Conservation (phyloP, 2,329 filamentous ascomycete species). For the Ophiosphaerella herpotricha region DNA sequence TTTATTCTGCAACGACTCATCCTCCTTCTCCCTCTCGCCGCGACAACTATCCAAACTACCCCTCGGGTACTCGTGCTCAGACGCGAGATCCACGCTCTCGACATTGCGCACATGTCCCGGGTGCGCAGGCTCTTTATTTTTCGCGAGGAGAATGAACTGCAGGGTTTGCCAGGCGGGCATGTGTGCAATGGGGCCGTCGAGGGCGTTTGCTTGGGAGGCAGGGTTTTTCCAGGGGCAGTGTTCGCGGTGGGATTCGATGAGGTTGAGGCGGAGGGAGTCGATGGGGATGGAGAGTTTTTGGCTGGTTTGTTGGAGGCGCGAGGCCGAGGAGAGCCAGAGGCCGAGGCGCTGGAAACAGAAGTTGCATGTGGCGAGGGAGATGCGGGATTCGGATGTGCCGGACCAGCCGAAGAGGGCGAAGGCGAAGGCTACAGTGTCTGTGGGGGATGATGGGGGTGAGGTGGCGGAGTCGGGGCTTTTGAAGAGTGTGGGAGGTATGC, state of each 20-base stretch:
- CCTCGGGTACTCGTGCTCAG: slow-evolving; percentile 22
- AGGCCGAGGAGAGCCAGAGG: slow-evolving; percentile 78
- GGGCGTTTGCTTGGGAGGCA: slow-evolving; percentile 36
- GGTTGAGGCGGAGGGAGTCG: slow-evolving; percentile 39
- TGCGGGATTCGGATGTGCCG: slow-evolving; percentile 63
- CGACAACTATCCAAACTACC: slow-evolving; percentile 27
- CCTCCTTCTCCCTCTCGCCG: slow-evolving; percentile 15
- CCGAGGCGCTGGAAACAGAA: slow-evolving; percentile 88
- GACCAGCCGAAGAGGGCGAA: slow-evolving; percentile 55
- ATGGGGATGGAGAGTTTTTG: slow-evolving; percentile 37
- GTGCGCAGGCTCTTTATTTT: slow-evolving; percentile 13
- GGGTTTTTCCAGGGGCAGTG: slow-evolving; percentile 50
- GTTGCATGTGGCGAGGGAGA: slow-evolving; percentile 77
- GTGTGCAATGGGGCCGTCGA: slow-evolving; percentile 35
- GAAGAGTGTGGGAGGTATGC: slow-evolving; percentile 32
- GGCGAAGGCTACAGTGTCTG: slow-evolving; percentile 34
- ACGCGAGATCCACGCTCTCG: slow-evolving; percentile 33
- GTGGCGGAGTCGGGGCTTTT: slow-evolving; percentile 15
- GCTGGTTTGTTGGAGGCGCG: slow-evolving; percentile 40
- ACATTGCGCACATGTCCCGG: slow-evolving; percentile 8
- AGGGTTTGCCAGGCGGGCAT: slow-evolving; percentile 45
- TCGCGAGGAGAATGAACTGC: slow-evolving; percentile 37
- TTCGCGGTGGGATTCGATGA: slow-evolving; percentile 46
- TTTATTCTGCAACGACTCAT: slow-evolving; percentile 30
- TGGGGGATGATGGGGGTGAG: slow-evolving; percentile 20